A percentile compares a stretch with the other conserved stretches of the same genome.
Evolutionary conservation across 2,329 filamentous ascomycete species (phyloP).

Genomic region (Cyclaneusma minus): DNA sequence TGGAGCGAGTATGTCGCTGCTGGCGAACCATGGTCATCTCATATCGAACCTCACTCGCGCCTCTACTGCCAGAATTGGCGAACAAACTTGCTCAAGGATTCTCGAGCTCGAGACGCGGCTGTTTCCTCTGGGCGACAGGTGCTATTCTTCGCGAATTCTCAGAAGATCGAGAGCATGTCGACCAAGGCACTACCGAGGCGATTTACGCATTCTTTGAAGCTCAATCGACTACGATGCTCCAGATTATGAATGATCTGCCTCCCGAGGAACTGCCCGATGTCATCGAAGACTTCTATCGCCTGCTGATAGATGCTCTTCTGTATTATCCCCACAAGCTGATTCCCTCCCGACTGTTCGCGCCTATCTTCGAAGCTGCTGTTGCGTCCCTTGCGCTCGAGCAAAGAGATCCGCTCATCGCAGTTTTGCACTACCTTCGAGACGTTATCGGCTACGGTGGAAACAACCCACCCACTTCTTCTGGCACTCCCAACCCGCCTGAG

Average conservation of each 20-base stretch:
- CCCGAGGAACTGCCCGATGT: constrained; percentile 43
- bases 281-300: constrained; percentile 67
- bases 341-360: constrained; percentile 59
- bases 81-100: constrained; percentile 82
- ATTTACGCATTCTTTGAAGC: constrained; percentile 94
- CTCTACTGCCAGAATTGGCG: constrained; percentile 70
- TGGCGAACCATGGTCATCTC: constrained; percentile 97
- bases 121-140: constrained; percentile 96
- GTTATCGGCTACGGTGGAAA: constrained; percentile 76
- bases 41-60: constrained; percentile 77
- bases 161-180: constrained; percentile 73
- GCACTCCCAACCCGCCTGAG: constrained; percentile 46
- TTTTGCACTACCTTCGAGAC: constrained; percentile 84
- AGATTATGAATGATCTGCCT: constrained; percentile 73
- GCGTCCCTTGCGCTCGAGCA: constrained; percentile 81
- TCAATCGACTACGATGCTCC: constrained; percentile 78
- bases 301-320: constrained; percentile 78
- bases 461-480: constrained; percentile 48
- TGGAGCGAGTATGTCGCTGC: constrained; percentile 85
- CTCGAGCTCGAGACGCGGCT: constrained; percentile 72
- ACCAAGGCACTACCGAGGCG: constrained; percentile 64
- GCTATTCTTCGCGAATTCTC: constrained; percentile 93
- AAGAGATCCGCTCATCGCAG: constrained; percentile 78
- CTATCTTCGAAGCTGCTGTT: constrained; percentile 76
- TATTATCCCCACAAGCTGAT: constrained; percentile 83